phyloP scores from a whole-genome alignment of 2,329 filamentous ascomycete genomes.

The Aspergillus sp. region DNA sequence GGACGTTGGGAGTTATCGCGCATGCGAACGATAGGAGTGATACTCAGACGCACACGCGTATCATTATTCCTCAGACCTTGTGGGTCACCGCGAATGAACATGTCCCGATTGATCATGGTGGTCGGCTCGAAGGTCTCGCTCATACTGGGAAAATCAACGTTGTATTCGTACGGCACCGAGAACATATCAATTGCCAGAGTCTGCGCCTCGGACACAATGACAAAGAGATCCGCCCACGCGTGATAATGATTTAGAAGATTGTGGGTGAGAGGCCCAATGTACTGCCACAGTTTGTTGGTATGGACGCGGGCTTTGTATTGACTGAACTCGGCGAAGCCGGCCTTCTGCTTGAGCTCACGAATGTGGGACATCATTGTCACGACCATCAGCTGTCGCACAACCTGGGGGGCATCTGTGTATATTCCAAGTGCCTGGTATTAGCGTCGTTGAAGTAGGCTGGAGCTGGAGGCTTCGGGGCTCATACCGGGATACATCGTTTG shows the following conservation, averaged over 20 bases:
- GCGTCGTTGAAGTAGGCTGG: not conserved
- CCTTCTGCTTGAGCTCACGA: slow-evolving; percentile 13
- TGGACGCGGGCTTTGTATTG: slow-evolving; percentile 18
- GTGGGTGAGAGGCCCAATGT: slow-evolving; percentile 22
- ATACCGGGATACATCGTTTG: slow-evolving; percentile 19
- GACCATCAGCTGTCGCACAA: slow-evolving; percentile 19
- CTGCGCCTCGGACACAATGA: slow-evolving; percentile 28
- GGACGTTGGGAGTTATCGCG: slow-evolving; percentile 15
- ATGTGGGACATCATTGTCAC: slow-evolving; percentile 20
- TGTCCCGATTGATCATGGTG: slow-evolving; percentile 25
- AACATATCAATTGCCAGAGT: slow-evolving; percentile 26
- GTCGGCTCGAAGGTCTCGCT: slow-evolving; percentile 22
- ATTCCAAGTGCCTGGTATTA: not conserved
- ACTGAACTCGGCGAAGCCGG: slow-evolving; percentile 24
- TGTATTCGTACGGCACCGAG: slow-evolving; percentile 24
- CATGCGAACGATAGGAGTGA: slow-evolving; percentile 22
- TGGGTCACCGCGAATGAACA: slow-evolving; percentile 13
- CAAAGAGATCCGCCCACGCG: slow-evolving; percentile 19
- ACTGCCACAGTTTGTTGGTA: slow-evolving; percentile 17
- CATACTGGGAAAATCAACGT: slow-evolving; percentile 21
- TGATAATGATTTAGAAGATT: slow-evolving; percentile 6
- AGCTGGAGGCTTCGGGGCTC: not conserved
- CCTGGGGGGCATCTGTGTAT: slow-evolving; percentile 15
- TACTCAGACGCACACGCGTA: slow-evolving; percentile 16
- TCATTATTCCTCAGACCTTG: slow-evolving; percentile 12